Base-by-base conservation (phyloP, 1,284 basidiomycete species). In the Puccinia triticina region DNA sequence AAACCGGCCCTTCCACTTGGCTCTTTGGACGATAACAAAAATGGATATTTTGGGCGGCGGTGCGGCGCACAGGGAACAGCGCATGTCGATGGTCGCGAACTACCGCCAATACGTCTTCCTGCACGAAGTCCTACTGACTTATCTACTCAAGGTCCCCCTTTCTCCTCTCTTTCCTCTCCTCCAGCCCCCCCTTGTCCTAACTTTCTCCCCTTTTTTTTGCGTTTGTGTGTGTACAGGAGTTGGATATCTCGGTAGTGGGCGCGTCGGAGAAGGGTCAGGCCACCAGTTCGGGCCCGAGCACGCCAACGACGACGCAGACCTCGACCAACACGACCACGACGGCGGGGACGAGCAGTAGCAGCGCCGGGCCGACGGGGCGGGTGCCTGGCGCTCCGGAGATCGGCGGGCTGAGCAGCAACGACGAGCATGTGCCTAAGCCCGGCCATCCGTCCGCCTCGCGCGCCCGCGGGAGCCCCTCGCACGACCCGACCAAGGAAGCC, bases 41-140 rank as follows among this genome's bases (percentile, higher is more conserved):
- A 59, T 29, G 23, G 4, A 59, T 59, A 50, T 73, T 26, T 57
- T 43, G n/a, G n/a, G n/a, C n/a, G n/a, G n/a, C n/a, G n/a, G n/a
- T n/a, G n/a, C 40, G 12, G 12, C 12, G 4, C 40, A 18, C 18
- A 79, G 86, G 21, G 84, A 85, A 80, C 85, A 86, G 71, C 84
- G 86, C 23, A 86, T 86, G 86, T 84, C 84, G 69, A 86, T 85
- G 84, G 85, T 86, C n/a, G 86, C 86, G 43, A 86, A 86, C 82
- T 84, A 84, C 37, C 80, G 85, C 0, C 86, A 86, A 77, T 86
- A 84, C 69, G 84, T 85, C 16, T 85, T 84, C 53, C 84, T 85
- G 12, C 78, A 85, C 77, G 84, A 85, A 61, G 84, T 84, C 66
- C 82, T 85, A 2, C 66, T 86, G 23, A 48, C 32, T 37, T 79